phyloP scores from a whole-genome alignment of 1,284 basidiomycete species.

The Pulveroboletus sp. region DNA sequence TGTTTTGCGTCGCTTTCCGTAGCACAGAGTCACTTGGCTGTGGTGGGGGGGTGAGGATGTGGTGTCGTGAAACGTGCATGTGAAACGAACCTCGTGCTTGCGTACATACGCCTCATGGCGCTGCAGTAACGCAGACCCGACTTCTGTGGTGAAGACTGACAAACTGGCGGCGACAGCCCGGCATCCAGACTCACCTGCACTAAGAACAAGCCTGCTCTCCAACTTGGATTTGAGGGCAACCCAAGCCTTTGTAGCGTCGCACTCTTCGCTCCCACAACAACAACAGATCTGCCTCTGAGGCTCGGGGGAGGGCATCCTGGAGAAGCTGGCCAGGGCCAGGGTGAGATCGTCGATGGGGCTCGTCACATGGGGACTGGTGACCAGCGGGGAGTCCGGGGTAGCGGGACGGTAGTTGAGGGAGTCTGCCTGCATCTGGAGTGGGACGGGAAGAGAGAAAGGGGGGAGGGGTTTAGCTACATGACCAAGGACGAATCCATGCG shows the following conservation, averaged over 20 bases:
- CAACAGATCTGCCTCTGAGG: conserved; percentile 49
- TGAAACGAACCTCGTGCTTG: conserved; percentile 54
- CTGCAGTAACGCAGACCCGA: conserved; percentile 86
- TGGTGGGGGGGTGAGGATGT: conserved; percentile 10
- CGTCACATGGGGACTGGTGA: conserved; percentile 55
- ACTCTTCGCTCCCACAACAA: conserved; percentile 65
- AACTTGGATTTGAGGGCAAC: conserved; percentile 61
- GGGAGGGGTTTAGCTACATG: conserved; percentile 1
- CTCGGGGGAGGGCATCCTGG: conserved; percentile 65
- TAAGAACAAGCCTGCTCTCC: conserved; percentile 73
- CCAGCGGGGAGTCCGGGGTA: conserved; percentile 55
- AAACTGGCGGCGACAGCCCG: not conserved
- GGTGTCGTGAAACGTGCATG: conserved; percentile 12
- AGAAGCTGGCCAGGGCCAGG: conserved; percentile 63
- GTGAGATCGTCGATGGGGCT: conserved; percentile 77
- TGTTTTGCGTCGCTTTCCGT: conserved; percentile 15
- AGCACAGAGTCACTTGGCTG: conserved; percentile 17
- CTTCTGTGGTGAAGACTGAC: conserved; percentile 50
- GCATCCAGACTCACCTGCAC: conserved; percentile 61
- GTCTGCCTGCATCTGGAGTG: conserved; percentile 22
- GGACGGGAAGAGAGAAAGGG: not conserved
- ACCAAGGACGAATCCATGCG: conserved; percentile 3
- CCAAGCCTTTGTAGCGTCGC: conserved; percentile 64
- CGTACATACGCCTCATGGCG: conserved; percentile 85
- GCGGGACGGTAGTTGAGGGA: conserved; percentile 25